Percentiles rank a stretch among this genome's conserved stretches.
Conservation (phyloP, 2,329 filamentous ascomycete genomes). For the Thelonectria blattea region DNA sequence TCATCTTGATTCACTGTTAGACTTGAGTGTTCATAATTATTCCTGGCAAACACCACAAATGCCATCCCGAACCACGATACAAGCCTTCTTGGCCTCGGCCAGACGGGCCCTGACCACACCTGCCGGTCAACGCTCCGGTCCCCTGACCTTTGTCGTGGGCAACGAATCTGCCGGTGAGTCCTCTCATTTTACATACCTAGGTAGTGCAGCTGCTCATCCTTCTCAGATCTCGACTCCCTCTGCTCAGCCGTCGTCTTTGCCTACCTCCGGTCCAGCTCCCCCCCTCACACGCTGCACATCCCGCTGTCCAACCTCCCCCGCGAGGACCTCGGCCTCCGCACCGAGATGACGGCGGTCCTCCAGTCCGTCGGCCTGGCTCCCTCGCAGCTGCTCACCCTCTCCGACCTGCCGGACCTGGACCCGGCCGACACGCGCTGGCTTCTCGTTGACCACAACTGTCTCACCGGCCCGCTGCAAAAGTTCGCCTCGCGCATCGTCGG, state of each 20-base stretch:
- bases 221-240: conserved; percentile 77
- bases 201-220: background rate
- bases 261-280: conserved; percentile 70
- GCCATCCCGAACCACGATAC: conserved; percentile 30
- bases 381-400: conserved; percentile 68
- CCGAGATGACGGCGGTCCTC: conserved; percentile 73
- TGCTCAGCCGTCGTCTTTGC: conserved; percentile 76
- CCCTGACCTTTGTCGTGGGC: conserved; percentile 67
- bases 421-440: conserved; percentile 70
- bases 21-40: no score
- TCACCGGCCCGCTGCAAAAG: conserved; percentile 65
- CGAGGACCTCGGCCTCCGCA: conserved; percentile 72
- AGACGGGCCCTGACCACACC: conserved; percentile 53
- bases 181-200: background rate
- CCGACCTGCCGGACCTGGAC: conserved; percentile 55
- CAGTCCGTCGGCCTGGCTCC: conserved; percentile 62
- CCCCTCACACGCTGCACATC: conserved; percentile 65
- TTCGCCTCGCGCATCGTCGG: conserved; percentile 64
- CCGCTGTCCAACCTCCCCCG: conserved; percentile 75
- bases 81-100: conserved; percentile 57
- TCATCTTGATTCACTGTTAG: background rate
- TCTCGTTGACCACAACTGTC: conserved; percentile 79
- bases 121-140: conserved; percentile 50
- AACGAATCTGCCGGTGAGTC: conserved; percentile 69
- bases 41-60: conserved; percentile 27